Base-by-base conservation (phyloP, 805 yeast genomes). In the Scheffersomyces coipomensis region DNA sequence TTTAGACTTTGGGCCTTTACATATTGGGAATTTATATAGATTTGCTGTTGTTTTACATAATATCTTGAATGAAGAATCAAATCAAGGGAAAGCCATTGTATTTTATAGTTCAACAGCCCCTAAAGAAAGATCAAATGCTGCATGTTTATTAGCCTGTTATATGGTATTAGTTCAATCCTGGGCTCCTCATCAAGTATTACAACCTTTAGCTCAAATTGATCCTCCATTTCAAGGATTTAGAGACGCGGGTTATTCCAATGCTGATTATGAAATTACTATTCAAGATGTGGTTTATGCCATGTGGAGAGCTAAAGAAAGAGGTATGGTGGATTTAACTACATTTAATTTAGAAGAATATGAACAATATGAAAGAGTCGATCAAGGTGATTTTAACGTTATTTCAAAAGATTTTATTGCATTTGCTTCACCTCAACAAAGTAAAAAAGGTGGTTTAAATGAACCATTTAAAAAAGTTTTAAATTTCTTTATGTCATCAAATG, bases 151-250 rank as follows among this genome's bases (percentile, higher is more conserved):
- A 37, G 88, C 96, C 48, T 88, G 97, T 55, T 93, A 93, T 64
- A 89, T 93, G 97, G 77, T 93, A 1, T 66, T 93, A 39, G 91
- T 93, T 13, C 99, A 93, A 59, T 83, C 88, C 11, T 93, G 99
- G 99, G 88, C 97, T 1, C 99, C 99, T 0, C 99, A 93, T 62
- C 93, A 93, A 62, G 99, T 90, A 0, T 66, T 93, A 47, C 97
- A 95, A 44, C 99, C 99, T 1, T 78, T 93, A 38, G 80, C 93
- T 1, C 98, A 93, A 61, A 79, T 83, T 5, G 89, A 85, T 35
- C 96, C 96, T 2, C 97, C 98, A 5, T 83, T 91, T 48, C 90
- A 86, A 85, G 85, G 90, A 1, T 93, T 90, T 65, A 75, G 99
- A 60, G 99, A 93, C 61, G 99, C 99, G 1, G 99, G 99, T 2